Conservation (phyloP, 805 yeast genomes). For the Brettanomyces custersianus region DNA sequence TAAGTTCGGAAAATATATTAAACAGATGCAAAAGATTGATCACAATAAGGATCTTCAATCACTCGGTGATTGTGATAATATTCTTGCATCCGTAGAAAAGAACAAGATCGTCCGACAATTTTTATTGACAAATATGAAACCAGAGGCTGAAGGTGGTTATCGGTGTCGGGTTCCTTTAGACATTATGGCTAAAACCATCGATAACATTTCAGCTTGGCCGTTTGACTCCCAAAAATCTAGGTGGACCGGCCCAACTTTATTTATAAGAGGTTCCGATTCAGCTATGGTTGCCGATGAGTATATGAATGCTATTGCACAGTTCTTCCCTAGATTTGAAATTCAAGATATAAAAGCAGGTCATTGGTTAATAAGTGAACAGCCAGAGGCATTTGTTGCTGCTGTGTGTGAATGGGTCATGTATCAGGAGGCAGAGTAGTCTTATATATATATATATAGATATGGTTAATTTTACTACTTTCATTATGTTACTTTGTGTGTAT, state of each 20-base stretch:
- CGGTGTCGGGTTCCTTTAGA: conserved; percentile 63
- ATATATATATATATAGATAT: too few species aligned
- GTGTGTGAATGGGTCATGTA: conserved; percentile 55
- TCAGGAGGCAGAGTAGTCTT: too few species aligned
- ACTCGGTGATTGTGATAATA: conserved; percentile 59
- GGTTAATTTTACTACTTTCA: too few species aligned
- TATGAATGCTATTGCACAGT: conserved; percentile 60
- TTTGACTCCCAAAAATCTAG: conserved; percentile 43
- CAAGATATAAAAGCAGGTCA: conserved; percentile 80
- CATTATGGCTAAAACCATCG: conserved; percentile 54
- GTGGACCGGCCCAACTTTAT: conserved; percentile 67
- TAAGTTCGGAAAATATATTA: conserved; percentile 59
- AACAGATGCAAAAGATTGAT: conserved; percentile 50
- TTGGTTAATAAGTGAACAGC: conserved; percentile 87
- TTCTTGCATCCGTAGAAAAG: conserved; percentile 54
- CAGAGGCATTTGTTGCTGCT: conserved; percentile 57
- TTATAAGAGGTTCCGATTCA: conserved; percentile 72
- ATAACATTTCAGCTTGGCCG: conserved; percentile 71
- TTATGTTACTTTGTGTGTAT: too few species aligned
- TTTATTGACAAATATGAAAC: conserved; percentile 54
- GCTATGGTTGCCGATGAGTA: conserved; percentile 77
- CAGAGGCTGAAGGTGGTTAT: conserved; percentile 26
- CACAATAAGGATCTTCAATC: conserved; percentile 35
- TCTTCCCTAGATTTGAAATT: conserved; percentile 70
- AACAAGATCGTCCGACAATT: conserved; percentile 62